Conservation (phyloP, 768 basidiomycete species). For the Podaxis sp. region DNA sequence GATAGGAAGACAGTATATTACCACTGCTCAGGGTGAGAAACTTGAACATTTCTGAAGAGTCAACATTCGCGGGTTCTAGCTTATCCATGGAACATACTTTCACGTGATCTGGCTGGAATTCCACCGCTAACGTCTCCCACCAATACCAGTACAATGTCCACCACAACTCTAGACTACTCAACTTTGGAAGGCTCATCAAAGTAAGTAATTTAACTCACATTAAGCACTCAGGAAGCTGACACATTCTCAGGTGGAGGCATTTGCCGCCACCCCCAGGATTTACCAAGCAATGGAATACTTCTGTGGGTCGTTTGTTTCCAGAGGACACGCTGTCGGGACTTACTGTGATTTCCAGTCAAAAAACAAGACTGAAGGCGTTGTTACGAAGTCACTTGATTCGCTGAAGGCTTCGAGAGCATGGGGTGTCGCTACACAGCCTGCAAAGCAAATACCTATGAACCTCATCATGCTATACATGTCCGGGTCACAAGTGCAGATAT, state of each 20-base stretch:
- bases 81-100: background rate
- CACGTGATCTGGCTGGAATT: background rate
- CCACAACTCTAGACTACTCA: slow-evolving; percentile 13
- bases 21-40: too few relatives aligned
- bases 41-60: background rate
- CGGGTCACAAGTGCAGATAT: slow-evolving; percentile 91
- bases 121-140: background rate
- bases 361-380: slow-evolving; percentile 28
- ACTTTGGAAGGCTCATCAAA: slow-evolving; percentile 11
- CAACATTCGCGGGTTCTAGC: too few relatives aligned
- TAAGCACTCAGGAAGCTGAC: background rate
- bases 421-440: slow-evolving; percentile 80
- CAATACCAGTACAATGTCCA: background rate
- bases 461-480: slow-evolving; percentile 99
- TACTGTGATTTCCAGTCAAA: slow-evolving; percentile 33
- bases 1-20: background rate
- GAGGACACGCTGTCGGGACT: background rate
- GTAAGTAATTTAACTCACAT: background rate
- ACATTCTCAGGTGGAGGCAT: slow-evolving; percentile 49
- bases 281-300: slow-evolving; percentile 32
- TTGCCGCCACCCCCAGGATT: slow-evolving; percentile 70
- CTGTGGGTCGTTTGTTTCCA: slow-evolving; percentile 21
- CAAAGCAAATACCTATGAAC: slow-evolving; percentile 93
- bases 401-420: slow-evolving; percentile 80
- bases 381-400: slow-evolving; percentile 51